These are phyloP conservation scores for Thielaviopsis ethacetica DNA, from an alignment of 2,329 filamentous ascomycete species.

Conservation along the genomic window DNA sequence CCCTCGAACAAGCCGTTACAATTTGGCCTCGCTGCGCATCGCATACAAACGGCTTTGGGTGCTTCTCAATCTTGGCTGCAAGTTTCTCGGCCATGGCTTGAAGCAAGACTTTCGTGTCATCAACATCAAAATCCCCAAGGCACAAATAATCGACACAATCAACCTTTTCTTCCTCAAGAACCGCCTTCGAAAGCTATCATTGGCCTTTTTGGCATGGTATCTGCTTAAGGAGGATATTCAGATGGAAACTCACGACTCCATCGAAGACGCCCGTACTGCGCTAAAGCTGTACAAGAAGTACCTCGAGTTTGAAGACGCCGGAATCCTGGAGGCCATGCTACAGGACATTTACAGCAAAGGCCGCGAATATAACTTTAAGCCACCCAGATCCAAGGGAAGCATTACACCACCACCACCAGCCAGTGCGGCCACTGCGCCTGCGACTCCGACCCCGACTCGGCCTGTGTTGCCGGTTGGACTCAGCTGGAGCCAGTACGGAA, in stretches of 20 bases:
- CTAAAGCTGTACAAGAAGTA: constrained; percentile 81
- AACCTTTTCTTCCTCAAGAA: constrained; percentile 74
- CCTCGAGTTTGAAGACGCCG: constrained; percentile 73
- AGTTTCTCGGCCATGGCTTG: constrained; percentile 85
- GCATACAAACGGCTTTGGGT: constrained; percentile 99
- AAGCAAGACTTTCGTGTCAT: constrained; percentile 95
- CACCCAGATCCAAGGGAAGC: constrained; percentile 23
- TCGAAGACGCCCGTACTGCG: constrained; percentile 86
- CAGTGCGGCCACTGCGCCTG: background rate
- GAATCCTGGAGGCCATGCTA: constrained; percentile 66
- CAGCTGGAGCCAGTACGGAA: background rate
- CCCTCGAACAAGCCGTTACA: constrained; percentile 58
- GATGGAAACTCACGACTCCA: constrained; percentile 78
- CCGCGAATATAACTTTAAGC: constrained; percentile 33
- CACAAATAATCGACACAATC: constrained; percentile 87
- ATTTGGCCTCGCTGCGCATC: constrained; percentile 71
- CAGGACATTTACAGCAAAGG: constrained; percentile 61
- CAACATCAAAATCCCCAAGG: constrained; percentile 85
- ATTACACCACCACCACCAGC: constrained; percentile 16
- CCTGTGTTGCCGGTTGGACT: background rate
- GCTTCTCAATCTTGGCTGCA: constrained; percentile 80
- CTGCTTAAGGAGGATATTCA: constrained; percentile 91
- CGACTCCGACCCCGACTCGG: background rate
- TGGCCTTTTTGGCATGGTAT: constrained; percentile 83
- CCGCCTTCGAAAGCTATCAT: constrained; percentile 69